Evolutionary conservation across 345 rosid genomes (phyloP).

Genomic region (Psidium friedrichsthalianum): DNA sequence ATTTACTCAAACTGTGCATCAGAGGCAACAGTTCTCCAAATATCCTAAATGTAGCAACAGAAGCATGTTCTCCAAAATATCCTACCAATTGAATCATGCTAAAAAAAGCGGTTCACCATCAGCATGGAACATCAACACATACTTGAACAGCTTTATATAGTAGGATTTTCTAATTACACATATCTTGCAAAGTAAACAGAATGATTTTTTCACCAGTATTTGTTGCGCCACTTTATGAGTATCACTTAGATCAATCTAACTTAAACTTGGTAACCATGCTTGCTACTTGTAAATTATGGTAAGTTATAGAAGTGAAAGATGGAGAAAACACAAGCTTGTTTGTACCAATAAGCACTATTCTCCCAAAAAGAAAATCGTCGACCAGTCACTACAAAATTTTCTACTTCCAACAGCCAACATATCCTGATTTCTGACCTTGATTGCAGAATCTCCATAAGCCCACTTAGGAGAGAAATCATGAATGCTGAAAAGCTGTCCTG

Average conservation of each 20-base stretch:
- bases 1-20: neutral
- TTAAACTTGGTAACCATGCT: neutral
- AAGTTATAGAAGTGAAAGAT: neutral
- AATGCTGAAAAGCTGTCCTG: constrained; percentile 87
- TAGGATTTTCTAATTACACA: neutral
- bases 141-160: neutral
- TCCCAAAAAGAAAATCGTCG: neutral
- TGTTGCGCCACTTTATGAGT: neutral
- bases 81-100: neutral
- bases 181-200: neutral
- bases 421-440: constrained; percentile 34
- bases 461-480: constrained; percentile 70
- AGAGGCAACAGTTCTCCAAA: neutral
- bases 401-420: neutral
- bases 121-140: neutral
- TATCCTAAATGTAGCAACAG: neutral
- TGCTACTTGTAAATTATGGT: neutral
- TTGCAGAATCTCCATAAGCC: constrained; percentile 48
- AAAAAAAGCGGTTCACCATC: neutral
- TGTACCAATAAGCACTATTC: neutral
- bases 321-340: neutral
- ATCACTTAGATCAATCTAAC: neutral
- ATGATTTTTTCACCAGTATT: neutral
- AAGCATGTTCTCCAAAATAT: neutral
- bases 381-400: neutral